A percentile compares a stretch with the other conserved stretches of the same genome.
Conservation (phyloP, 2,329 filamentous ascomycete genomes). For the Trichophyton equinum region DNA sequence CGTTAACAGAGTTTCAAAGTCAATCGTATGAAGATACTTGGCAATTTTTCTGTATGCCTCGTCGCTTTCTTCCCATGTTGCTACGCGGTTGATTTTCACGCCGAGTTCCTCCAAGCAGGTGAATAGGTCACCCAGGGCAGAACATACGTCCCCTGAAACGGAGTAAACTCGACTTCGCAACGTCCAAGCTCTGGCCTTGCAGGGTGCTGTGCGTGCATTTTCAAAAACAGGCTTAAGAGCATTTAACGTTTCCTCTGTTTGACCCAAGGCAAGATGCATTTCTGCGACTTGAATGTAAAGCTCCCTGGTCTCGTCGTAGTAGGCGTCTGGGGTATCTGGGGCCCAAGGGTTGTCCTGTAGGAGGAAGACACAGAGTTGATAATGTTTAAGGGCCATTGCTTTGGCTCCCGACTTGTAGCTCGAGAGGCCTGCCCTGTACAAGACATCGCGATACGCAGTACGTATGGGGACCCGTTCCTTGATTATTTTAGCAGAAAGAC, state of each 20-base stretch:
- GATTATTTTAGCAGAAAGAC: constrained; percentile 63
- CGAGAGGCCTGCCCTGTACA: constrained; percentile 65
- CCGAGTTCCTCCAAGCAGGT: constrained; percentile 59
- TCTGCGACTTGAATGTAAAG: constrained; percentile 70
- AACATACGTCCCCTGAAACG: constrained; percentile 57
- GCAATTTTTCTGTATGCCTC: constrained; percentile 54
- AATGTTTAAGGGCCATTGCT: constrained; percentile 71
- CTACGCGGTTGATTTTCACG: constrained; percentile 51
- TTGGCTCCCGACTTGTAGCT: constrained; percentile 73
- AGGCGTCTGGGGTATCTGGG: constrained; percentile 55
- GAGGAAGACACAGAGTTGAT: constrained; percentile 61
- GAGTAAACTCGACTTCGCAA: constrained; percentile 68
- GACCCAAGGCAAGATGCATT: constrained; percentile 66
- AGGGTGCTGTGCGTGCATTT: constrained; percentile 57
- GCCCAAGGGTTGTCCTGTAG: constrained; percentile 71
- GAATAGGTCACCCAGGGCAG: constrained; percentile 57
- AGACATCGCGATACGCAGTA: constrained; percentile 56
- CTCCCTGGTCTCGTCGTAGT: constrained; percentile 74
- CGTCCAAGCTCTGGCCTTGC: constrained; percentile 75
- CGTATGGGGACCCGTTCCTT: constrained; percentile 50
- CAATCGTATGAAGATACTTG: constrained; percentile 47
- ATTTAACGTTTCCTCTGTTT: constrained; percentile 53
- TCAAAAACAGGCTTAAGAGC: constrained; percentile 59
- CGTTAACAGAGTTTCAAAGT: constrained; percentile 30
- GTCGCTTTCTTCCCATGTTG: constrained; percentile 67